phyloP scores from a whole-genome alignment of 2,329 filamentous ascomycete genomes.

The Zopfia rhizophila region DNA sequence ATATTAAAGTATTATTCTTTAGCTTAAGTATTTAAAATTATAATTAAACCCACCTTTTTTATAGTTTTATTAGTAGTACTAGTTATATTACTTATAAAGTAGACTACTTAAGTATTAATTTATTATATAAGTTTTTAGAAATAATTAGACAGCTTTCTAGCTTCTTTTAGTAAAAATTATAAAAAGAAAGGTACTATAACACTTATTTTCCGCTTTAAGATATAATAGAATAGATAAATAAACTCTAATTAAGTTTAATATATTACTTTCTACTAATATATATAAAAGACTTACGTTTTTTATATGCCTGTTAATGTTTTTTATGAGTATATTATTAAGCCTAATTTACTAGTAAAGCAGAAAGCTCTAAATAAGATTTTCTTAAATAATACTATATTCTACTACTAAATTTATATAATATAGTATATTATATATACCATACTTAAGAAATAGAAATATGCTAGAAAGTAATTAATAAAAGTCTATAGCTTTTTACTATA shows the following conservation, averaged over 20 bases:
- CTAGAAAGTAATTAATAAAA: constrained; percentile 7
- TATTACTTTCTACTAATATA: constrained; percentile 13
- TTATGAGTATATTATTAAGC: constrained; percentile 41
- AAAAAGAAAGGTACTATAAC: constrained; percentile 44
- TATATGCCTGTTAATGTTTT: constrained; percentile 17
- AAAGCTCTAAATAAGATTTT: constrained; percentile 24
- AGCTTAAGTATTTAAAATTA: too few species aligned
- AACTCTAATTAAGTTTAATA: constrained; percentile 37
- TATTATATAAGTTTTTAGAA: constrained; percentile 24
- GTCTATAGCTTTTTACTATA: constrained; percentile 2
- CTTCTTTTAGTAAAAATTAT: constrained; percentile 44
- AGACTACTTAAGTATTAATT: too few species aligned
- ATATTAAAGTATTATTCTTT: too few species aligned
- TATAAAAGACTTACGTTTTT: constrained; percentile 12
- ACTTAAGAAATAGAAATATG: constrained; percentile 58
- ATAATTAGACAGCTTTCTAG: constrained; percentile 29
- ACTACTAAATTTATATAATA: constrained; percentile 52
- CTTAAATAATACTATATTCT: constrained; percentile 18
- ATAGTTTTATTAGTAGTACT: too few species aligned
- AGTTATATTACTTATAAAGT: too few species aligned
- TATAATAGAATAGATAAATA: constrained; percentile 23
- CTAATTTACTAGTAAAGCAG: constrained; percentile 31
- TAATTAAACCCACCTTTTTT: too few species aligned
- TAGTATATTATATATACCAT: constrained; percentile 53
- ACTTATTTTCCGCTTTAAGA: constrained; percentile 30